Evolutionary conservation across 495 filamentous ascomycete species (phyloP).

Genomic region (Lasiosphaeriaceae sp.): DNA sequence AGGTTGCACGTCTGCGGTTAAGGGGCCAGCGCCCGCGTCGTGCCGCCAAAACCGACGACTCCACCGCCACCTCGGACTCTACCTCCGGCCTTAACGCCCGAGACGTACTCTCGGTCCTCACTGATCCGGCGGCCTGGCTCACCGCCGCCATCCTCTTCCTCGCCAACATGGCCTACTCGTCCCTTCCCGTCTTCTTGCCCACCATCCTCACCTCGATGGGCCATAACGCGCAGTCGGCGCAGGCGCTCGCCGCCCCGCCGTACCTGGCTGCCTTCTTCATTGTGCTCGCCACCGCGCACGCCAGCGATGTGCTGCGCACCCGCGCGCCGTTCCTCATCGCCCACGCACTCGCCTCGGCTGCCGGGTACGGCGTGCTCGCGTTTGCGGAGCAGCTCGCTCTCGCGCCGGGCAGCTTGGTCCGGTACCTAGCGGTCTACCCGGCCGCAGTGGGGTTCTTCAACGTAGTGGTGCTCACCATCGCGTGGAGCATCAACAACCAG

Average conservation of each 20-base stretch:
- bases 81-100: constrained; percentile 47
- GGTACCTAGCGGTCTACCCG: constrained; percentile 68
- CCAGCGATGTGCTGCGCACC: constrained; percentile 62
- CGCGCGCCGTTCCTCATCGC: constrained; percentile 60
- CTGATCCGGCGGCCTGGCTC: constrained; percentile 65
- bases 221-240: constrained; percentile 63
- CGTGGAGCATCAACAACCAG: constrained; percentile 75
- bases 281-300: constrained; percentile 64
- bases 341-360: constrained; percentile 56
- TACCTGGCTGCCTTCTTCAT: constrained; percentile 70
- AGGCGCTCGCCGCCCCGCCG: constrained; percentile 76
- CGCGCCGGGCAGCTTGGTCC: constrained; percentile 28
- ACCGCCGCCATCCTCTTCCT: constrained; percentile 59
- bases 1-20: constrained; percentile 65
- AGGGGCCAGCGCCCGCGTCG: constrained; percentile 28
- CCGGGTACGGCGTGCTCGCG: constrained; percentile 59
- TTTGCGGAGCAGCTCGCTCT: constrained; percentile 22
- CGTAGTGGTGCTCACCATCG: constrained; percentile 66
- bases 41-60: not conserved
- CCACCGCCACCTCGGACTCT: constrained; percentile 42
- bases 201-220: constrained; percentile 78
- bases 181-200: constrained; percentile 82
- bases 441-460: constrained; percentile 68
- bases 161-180: constrained; percentile 66
- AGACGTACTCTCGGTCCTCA: constrained; percentile 34